Percentiles rank a stretch among this genome's conserved stretches.
phyloP scores from a whole-genome alignment of 2,329 filamentous ascomycete genomes.

The Sclerotinia nivalis region DNA sequence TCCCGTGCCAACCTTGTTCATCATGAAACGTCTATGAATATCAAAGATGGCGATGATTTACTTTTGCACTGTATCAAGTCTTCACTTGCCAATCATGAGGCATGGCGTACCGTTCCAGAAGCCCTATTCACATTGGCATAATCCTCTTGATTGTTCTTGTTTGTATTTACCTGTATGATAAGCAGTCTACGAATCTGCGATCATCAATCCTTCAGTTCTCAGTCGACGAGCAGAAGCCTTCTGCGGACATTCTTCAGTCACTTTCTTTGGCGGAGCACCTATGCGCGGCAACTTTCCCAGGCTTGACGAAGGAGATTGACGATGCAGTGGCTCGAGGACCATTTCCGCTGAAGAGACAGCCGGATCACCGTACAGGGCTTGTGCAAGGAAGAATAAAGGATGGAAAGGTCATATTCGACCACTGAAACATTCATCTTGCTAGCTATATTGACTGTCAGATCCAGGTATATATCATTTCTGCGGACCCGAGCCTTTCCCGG shows the following conservation, averaged over 20 bases:
- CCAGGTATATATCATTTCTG: slow-evolving; percentile 49
- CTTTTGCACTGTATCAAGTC: neutral
- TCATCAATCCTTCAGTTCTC: neutral
- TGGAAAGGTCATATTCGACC: slow-evolving; percentile 42
- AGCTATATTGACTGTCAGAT: slow-evolving; percentile 12
- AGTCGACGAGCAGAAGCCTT: neutral
- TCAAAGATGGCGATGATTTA: neutral
- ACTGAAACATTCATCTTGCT: neutral
- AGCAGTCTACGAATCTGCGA: neutral
- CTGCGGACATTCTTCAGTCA: slow-evolving; percentile 18
- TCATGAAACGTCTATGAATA: slow-evolving; percentile 1
- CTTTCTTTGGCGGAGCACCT: slow-evolving; percentile 45
- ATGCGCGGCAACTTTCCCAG: slow-evolving; percentile 50
- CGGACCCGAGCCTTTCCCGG: slow-evolving; percentile 45
- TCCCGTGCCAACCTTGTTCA: slow-evolving; percentile 16
- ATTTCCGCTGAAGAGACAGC: slow-evolving; percentile 45
- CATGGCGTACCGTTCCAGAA: slow-evolving; percentile 14
- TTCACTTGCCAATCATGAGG: neutral
- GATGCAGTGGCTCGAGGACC: slow-evolving; percentile 47
- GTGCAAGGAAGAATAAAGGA: slow-evolving; percentile 48
- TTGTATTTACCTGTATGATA: slow-evolving; percentile 4
- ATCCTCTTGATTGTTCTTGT: neutral
- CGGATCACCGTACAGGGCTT: slow-evolving; percentile 44
- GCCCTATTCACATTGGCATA: neutral
- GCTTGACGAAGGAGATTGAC: slow-evolving; percentile 50